Evolutionary conservation across 495 filamentous ascomycete genomes (phyloP), one percentile per base, ranked within the genome.

Genomic region (Aspergillus carlsbadensis): DNA sequence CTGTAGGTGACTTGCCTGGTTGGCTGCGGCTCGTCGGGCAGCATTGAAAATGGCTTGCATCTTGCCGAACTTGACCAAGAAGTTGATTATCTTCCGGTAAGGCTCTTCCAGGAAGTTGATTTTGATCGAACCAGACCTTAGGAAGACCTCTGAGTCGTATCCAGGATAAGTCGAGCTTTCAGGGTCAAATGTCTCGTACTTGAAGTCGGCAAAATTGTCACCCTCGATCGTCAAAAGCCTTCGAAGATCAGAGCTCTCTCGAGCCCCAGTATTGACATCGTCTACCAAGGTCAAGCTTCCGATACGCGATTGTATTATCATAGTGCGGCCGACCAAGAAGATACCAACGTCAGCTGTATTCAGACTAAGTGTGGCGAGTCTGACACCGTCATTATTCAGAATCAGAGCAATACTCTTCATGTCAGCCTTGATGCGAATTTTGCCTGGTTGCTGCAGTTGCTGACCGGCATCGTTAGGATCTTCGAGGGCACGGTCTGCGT

Each of bases 41-140:
- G 94, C 93, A 68, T 98, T 98, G 79, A 96, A 98, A 44, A 98
- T 92, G 20, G 94, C 92, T 71, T 98, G 94, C 94, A 98, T 98
- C 73, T 96, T 96, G 54, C 94, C 94, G 65, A 98, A 98, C 62
- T 98, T 98, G 63, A 98, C 90, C 26, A 92, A 78, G 71, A 98
- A 98, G 65, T 96, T 89, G 72, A 98, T 90, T 57, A 98, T 98
- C 73, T 98, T 98, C 39, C 95, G 88, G 75, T 96, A 98, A 5
- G 94, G 94, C 67, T 98, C 94, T 60, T 96, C 91, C 7, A 97
- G 69, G 66, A 98, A 98, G 66, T 96, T 97, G 67, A 98, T 79
- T 70, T 94, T 96, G 68, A 98, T 87, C 0, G 94, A 98, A 5
- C 92, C 94, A 26, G 94, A 91, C 21, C 92, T 84, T 13, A 98